Percentiles rank a stretch among this genome's conserved stretches.
Conservation (phyloP, 176 grass and related monocot species). For the Oryza australiensis region DNA sequence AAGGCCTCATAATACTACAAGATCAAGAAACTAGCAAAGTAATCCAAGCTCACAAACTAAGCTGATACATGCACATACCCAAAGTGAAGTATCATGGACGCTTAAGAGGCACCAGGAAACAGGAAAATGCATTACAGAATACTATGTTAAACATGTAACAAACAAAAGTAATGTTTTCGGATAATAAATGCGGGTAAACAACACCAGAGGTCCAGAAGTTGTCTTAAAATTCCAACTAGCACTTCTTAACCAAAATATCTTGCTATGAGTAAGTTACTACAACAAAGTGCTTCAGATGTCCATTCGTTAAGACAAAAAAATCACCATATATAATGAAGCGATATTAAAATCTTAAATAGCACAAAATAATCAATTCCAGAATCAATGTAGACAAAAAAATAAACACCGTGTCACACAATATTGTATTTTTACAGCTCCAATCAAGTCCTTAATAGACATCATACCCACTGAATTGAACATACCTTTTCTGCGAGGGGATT, state of each 20-base stretch:
- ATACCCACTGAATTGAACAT: too few relatives aligned
- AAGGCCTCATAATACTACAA: neutral
- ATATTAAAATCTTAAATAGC: neutral
- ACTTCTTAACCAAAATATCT: neutral
- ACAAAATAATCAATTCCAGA: neutral
- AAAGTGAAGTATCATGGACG: neutral
- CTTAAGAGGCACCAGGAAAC: neutral
- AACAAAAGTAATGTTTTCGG: neutral
- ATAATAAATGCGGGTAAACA: neutral
- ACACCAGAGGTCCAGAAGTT: neutral
- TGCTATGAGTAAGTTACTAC: neutral
- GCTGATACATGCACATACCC: neutral
- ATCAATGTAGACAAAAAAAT: neutral
- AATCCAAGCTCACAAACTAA: neutral
- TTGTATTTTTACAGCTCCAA: neutral
- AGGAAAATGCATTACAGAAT: slow-evolving; percentile 10
- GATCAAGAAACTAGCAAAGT: neutral
- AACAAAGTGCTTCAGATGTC: neutral
- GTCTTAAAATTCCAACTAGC: neutral
- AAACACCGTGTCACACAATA: neutral
- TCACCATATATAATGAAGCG: neutral
- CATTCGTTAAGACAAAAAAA: neutral
- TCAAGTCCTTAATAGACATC: neutral
- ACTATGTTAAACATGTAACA: neutral
- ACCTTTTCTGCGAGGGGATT: neutral